A percentile compares a stretch with the other conserved stretches of the same genome.
phyloP scores from a whole-genome alignment of 2,329 filamentous ascomycete genomes.

The Xylaria sp. region DNA sequence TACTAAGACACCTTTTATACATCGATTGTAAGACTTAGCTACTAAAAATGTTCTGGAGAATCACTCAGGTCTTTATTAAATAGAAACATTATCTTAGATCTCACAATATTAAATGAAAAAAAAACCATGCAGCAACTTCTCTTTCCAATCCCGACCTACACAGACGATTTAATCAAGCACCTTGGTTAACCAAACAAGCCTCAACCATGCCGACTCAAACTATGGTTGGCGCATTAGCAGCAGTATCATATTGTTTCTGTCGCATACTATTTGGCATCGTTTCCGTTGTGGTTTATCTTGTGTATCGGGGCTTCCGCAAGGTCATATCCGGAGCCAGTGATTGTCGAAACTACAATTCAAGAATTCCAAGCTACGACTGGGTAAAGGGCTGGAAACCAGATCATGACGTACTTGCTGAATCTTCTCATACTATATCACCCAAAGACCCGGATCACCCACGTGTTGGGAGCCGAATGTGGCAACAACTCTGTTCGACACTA shows the following conservation, averaged over 20 bases:
- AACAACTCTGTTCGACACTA: conserved; percentile 4
- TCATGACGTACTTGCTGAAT: neutral
- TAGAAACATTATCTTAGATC: neutral
- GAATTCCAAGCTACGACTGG: neutral
- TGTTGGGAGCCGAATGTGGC: neutral
- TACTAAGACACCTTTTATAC: neutral
- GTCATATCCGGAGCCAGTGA: too few relatives aligned
- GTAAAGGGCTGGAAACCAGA: neutral
- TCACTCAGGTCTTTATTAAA: neutral
- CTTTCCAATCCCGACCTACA: neutral
- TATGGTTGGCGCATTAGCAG: neutral
- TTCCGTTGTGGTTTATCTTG: neutral
- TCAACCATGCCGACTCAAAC: neutral
- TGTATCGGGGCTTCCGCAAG: too few relatives aligned
- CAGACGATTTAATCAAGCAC: neutral
- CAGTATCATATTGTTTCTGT: neutral
- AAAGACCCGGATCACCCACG: neutral
- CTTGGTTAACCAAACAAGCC: neutral
- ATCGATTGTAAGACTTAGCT: neutral
- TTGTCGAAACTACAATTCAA: neutral
- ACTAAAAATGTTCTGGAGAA: neutral
- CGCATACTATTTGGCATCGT: neutral
- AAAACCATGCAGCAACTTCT: neutral
- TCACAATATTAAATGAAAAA: neutral
- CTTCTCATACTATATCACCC: neutral